Percentiles rank a stretch among this genome's conserved stretches.
Conservation (phyloP, 495 filamentous ascomycete genomes). For the Endocarpon pusillum region DNA sequence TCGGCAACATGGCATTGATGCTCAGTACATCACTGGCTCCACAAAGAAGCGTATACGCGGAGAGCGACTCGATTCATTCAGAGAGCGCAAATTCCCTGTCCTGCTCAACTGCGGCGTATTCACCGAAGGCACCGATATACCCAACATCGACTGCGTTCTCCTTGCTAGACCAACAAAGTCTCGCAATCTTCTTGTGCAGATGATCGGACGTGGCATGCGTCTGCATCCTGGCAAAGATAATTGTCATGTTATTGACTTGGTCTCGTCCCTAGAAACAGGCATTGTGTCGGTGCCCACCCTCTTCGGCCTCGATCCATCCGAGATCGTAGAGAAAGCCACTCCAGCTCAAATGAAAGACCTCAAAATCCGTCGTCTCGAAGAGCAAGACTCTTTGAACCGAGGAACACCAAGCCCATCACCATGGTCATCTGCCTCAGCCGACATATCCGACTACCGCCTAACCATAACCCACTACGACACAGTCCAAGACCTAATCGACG, state of each 20-base stretch:
- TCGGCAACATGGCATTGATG: constrained; percentile 61
- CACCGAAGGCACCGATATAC: constrained; percentile 93
- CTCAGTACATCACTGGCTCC: constrained; percentile 64
- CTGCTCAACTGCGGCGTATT: constrained; percentile 93
- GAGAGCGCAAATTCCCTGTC: constrained; percentile 58
- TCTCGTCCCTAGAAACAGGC: constrained; percentile 60
- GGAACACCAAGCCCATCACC: neutral
- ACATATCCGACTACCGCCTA: constrained; percentile 20
- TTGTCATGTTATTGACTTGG: constrained; percentile 96
- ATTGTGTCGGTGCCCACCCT: constrained; percentile 82
- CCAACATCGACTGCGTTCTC: constrained; percentile 88
- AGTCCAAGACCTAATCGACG: constrained; percentile 73
- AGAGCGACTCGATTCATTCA: constrained; percentile 57
- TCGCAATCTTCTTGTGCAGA: constrained; percentile 81
- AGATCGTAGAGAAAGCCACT: constrained; percentile 47
- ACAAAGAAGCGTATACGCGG: constrained; percentile 48
- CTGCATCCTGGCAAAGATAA: constrained; percentile 63
- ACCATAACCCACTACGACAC: constrained; percentile 81
- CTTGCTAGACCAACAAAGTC: constrained; percentile 81
- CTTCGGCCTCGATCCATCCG: constrained; percentile 81
- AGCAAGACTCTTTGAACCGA: constrained; percentile 22
- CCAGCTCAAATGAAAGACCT: constrained; percentile 37
- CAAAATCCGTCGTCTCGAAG: too few relatives aligned
- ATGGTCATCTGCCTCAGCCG: neutral
- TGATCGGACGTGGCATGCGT: constrained; percentile 91